A percentile compares a stretch with the other conserved stretches of the same genome.
phyloP scores from a whole-genome alignment of 2,329 filamentous ascomycete species.

The Penicillium sp. region DNA sequence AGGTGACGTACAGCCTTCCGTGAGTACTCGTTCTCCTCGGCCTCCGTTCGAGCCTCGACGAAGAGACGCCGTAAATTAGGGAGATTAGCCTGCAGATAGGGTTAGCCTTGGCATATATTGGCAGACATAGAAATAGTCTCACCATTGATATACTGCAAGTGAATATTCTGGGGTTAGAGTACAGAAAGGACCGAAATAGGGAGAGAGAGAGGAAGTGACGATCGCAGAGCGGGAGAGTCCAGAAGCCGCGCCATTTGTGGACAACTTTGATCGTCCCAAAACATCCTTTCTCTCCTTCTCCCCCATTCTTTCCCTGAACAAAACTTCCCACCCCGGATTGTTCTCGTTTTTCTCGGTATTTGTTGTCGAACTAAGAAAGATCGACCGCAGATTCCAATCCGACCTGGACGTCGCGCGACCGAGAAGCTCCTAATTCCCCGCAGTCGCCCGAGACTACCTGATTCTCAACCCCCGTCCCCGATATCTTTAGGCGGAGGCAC shows the following conservation, averaged over 20 bases:
- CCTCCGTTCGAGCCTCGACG: slow-evolving; percentile 86
- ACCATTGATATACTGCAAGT: slow-evolving; percentile 19
- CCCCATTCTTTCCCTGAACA: slow-evolving; percentile 7
- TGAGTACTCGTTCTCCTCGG: slow-evolving; percentile 91
- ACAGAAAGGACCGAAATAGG: neutral
- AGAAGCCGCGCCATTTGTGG: slow-evolving; percentile 32
- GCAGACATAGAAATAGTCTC: neutral
- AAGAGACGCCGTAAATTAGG: slow-evolving; percentile 95
- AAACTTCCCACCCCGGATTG: slow-evolving; percentile 10
- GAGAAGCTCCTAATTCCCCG: slow-evolving; percentile 34
- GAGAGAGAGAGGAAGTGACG: slow-evolving; percentile 1
- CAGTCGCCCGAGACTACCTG: slow-evolving; percentile 26
- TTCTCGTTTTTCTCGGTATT: slow-evolving; percentile 4
- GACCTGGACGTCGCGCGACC: slow-evolving; percentile 26
- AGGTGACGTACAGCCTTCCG: slow-evolving; percentile 70
- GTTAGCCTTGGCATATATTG: slow-evolving; percentile 11
- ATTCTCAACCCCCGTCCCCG: slow-evolving; percentile 14
- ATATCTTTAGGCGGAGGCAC: slow-evolving; percentile 32
- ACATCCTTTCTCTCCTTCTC: slow-evolving; percentile 20
- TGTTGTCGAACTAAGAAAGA: slow-evolving; percentile 12
- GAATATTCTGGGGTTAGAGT: slow-evolving; percentile 2
- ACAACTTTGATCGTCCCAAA: slow-evolving; percentile 30
- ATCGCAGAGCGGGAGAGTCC: slow-evolving; percentile 19
- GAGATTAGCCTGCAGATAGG: slow-evolving; percentile 49
- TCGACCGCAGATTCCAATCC: slow-evolving; percentile 12